phyloP scores from a whole-genome alignment of 2,329 filamentous ascomycete genomes.

The Pseudonectria foliicola region DNA sequence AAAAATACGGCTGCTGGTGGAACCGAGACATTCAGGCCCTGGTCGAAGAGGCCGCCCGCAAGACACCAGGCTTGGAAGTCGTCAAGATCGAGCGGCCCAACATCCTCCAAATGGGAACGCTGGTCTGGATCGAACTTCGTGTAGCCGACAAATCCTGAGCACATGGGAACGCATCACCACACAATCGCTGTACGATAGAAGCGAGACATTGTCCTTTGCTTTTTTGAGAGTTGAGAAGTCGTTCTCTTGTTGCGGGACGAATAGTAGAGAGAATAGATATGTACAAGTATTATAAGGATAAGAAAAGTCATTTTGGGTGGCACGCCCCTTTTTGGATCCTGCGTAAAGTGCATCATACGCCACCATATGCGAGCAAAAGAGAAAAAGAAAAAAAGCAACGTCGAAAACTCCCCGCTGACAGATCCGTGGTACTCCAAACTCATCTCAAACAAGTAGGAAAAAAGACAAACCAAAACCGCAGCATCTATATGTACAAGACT shows the following conservation, averaged over 20 bases:
- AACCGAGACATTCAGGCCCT: slow-evolving; percentile 55
- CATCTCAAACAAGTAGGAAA: slow-evolving; percentile 5
- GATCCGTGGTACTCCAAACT: slow-evolving; percentile 15
- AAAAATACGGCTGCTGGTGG: slow-evolving; percentile 61
- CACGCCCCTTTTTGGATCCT: slow-evolving; percentile 17
- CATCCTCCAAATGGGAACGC: slow-evolving; percentile 48
- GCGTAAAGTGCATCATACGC: slow-evolving; percentile 2
- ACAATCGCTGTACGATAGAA: slow-evolving; percentile 4
- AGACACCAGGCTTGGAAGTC: slow-evolving; percentile 49
- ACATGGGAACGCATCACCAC: not conserved
- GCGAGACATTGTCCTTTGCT: slow-evolving; percentile 11
- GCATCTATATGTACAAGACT: slow-evolving; percentile 26
- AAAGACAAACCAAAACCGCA: slow-evolving; percentile 16
- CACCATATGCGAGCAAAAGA: slow-evolving; percentile 2
- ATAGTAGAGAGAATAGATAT: slow-evolving; percentile 7
- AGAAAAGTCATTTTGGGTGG: slow-evolving; percentile 19
- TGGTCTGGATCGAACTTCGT: slow-evolving; percentile 51
- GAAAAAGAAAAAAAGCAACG: slow-evolving; percentile 11
- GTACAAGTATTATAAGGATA: slow-evolving; percentile 16
- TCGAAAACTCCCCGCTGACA: slow-evolving; percentile 9
- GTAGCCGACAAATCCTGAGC: slow-evolving; percentile 22
- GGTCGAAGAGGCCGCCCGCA: slow-evolving; percentile 40
- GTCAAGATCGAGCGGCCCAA: slow-evolving; percentile 46
- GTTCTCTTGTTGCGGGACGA: not conserved
- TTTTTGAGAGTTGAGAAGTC: not conserved